phyloP scores from a whole-genome alignment of 495 filamentous ascomycete species.

The Aspergillus avenaceus region DNA sequence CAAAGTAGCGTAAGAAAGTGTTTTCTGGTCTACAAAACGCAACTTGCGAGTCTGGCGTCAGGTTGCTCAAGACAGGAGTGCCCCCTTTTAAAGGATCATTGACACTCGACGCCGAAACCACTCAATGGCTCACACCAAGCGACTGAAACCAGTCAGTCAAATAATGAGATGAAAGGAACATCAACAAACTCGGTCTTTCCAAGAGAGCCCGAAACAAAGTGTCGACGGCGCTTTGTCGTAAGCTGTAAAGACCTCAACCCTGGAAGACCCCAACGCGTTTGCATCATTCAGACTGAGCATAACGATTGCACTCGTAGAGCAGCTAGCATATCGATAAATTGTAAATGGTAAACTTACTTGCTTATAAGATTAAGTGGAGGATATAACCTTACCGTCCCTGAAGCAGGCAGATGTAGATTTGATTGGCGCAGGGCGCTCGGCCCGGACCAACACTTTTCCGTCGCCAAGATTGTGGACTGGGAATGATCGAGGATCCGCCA shows the following conservation, averaged over 20 bases:
- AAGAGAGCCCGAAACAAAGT: conserved; percentile 2
- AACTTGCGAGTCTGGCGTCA: neutral
- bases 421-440: conserved; percentile 11
- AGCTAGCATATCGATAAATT: neutral
- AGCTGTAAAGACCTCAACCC: conserved; percentile 17
- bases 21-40: neutral
- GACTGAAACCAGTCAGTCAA: neutral
- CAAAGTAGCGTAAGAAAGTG: neutral
- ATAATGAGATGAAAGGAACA: neutral
- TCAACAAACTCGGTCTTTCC: neutral
- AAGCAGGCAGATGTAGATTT: conserved; percentile 2
- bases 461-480: conserved; percentile 17
- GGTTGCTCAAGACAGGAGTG: too few species aligned
- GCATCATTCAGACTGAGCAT: conserved; percentile 25
- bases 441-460: conserved; percentile 13
- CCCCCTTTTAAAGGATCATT: too few species aligned
- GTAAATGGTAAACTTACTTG: too few species aligned
- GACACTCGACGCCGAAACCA: too few species aligned
- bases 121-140: neutral
- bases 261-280: conserved; percentile 13
- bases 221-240: neutral
- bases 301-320: neutral
- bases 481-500: conserved; percentile 15
- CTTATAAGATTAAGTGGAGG: neutral
- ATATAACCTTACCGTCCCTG: neutral